phyloP scores from a whole-genome alignment of 257 asterid genomes.

The Primulina huaijiensis region DNA sequence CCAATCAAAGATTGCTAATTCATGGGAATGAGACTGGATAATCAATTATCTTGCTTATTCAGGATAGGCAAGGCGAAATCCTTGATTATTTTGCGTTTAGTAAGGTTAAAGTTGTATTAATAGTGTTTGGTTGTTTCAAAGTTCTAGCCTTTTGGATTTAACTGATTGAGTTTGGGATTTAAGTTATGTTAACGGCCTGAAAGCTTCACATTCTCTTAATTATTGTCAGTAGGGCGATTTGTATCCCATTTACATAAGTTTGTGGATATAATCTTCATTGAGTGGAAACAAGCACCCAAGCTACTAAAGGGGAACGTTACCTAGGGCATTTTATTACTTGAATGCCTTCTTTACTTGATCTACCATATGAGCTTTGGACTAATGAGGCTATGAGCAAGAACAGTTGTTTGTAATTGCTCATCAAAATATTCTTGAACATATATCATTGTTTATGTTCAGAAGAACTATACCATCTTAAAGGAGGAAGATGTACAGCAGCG shows the following conservation, averaged over 20 bases:
- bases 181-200: too few relatives aligned
- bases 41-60: conserved; percentile 6
- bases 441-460: conserved; percentile 42
- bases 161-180: neutral
- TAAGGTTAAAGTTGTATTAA: neutral
- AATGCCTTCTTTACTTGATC: neutral
- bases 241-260: neutral
- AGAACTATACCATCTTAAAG: conserved; percentile 64
- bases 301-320: neutral
- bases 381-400: neutral
- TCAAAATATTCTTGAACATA: neutral
- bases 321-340: neutral
- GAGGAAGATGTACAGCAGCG: conserved; percentile 74
- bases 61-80: conserved; percentile 3
- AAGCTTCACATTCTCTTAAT: neutral
- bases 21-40: neutral
- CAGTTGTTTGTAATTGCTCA: conserved; percentile 11
- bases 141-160: neutral
- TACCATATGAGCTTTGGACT: neutral
- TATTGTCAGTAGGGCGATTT: neutral
- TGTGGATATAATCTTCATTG: neutral
- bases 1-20: conserved; percentile 3
- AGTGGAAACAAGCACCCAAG: neutral
- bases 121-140: neutral
- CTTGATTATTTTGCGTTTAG: neutral